These are phyloP conservation scores for Phytophthora constricta DNA, from an alignment of 352 stramenopile species.

Conservation along the genomic window DNA sequence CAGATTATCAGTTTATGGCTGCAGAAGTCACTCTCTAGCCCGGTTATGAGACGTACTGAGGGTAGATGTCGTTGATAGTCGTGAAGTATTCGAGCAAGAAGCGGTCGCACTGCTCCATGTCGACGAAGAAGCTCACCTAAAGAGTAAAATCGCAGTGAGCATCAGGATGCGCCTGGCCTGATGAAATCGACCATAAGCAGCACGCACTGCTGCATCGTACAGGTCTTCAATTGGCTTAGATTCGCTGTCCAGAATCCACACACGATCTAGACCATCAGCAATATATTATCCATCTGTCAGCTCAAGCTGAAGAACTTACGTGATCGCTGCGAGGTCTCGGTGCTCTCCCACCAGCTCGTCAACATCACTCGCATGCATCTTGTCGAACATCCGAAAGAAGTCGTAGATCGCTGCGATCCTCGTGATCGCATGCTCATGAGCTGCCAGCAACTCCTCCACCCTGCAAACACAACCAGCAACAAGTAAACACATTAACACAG, in stretches of 20 bases:
- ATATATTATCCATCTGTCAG: not conserved
- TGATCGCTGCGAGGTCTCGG: conserved; percentile 30
- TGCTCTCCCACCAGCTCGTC: conserved; percentile 36
- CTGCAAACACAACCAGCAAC: no score
- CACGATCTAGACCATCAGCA: not conserved
- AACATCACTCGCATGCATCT: conserved; percentile 42
- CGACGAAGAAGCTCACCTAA: conserved; percentile 82
- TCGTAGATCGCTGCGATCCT: conserved; percentile 66
- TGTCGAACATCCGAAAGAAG: conserved; percentile 73
- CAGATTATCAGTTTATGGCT: no score
- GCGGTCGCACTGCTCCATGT: conserved; percentile 90
- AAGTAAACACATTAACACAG: not conserved
- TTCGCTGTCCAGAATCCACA: conserved; percentile 29
- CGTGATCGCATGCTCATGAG: conserved; percentile 67
- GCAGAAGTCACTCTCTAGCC: not conserved
- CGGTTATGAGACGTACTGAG: conserved; percentile 50
- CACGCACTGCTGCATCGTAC: conserved; percentile 53
- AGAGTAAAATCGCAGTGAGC: not conserved
- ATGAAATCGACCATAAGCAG: not conserved
- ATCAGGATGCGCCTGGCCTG: no score
- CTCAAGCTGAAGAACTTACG: conserved; percentile 18
- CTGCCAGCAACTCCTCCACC: conserved; percentile 69
- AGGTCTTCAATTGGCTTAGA: conserved; percentile 45
- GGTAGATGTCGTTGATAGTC: conserved; percentile 85
- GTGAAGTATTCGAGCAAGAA: conserved; percentile 82